A percentile compares a stretch with the other conserved stretches of the same genome.
Conservation (phyloP, 371 early-diverging fungal genomes). For the Mortierella sp. region DNA sequence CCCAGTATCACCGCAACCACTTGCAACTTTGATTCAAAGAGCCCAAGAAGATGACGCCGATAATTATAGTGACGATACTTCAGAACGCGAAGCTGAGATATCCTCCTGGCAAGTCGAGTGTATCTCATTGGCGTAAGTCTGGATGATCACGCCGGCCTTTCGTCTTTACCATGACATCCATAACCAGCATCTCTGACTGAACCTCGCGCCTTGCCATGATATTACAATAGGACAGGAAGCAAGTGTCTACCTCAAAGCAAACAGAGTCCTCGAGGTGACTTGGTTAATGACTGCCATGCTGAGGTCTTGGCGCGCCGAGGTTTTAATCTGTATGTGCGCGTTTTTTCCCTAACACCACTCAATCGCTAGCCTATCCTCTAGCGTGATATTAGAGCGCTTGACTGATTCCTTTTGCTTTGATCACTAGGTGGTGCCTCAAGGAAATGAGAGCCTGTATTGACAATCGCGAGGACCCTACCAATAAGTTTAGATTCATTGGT, state of each 20-base stretch:
- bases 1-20: background rate
- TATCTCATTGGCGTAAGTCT: constrained; percentile 74
- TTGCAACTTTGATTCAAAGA: background rate
- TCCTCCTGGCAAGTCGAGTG: constrained; percentile 59
- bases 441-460: constrained; percentile 26
- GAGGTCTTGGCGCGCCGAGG: constrained; percentile 86
- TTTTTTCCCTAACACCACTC: too few species aligned
- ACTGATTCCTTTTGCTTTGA: background rate
- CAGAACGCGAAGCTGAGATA: constrained; percentile 13
- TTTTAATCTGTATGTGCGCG: constrained; percentile 70
- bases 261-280: constrained; percentile 68
- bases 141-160: too few species aligned
- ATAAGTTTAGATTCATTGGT: constrained; percentile 24
- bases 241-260: constrained; percentile 81
- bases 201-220: too few species aligned
- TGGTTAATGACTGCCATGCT: constrained; percentile 86
- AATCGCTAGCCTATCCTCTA: too few species aligned
- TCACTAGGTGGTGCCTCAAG: constrained; percentile 39
- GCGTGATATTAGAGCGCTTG: too few species aligned
- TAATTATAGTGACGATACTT: background rate
- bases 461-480: background rate
- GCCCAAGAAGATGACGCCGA: background rate
- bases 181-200: too few species aligned
- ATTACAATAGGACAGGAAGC: constrained; percentile 79
- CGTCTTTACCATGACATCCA: background rate